phyloP scores from a whole-genome alignment of 2,329 filamentous ascomycete species.

The Botrytis tulipae region DNA sequence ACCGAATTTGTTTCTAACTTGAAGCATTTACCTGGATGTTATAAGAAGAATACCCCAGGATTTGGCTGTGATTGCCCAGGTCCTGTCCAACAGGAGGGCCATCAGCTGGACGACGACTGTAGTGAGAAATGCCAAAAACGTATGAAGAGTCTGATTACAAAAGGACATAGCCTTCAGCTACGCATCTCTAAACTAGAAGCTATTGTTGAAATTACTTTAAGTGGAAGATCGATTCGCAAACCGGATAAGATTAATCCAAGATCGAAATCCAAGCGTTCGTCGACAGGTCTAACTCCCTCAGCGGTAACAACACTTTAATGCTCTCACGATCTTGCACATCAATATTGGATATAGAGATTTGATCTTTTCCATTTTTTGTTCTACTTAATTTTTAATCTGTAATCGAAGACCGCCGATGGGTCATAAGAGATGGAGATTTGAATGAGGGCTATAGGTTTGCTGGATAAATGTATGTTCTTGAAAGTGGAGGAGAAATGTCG shows the following conservation, averaged over 20 bases:
- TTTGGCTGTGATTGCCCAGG: background rate
- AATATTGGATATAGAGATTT: background rate
- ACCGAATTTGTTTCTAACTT: background rate
- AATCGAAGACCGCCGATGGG: background rate
- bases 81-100: background rate
- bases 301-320: background rate
- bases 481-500: background rate
- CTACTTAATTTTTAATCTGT: background rate
- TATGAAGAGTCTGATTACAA: background rate
- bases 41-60: background rate
- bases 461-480: background rate
- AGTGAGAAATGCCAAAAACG: background rate
- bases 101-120: background rate
- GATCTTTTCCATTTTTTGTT: background rate
- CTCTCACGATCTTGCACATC: background rate
- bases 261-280: background rate
- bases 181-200: background rate
- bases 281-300: background rate
- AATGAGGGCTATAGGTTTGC: background rate
- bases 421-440: background rate
- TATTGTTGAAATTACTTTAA: background rate
- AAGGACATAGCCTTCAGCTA: too few species aligned
- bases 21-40: background rate
- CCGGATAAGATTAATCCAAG: background rate
- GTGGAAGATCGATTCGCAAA: background rate